Evolutionary conservation across 2,329 filamentous ascomycete genomes (phyloP).

Genomic region (Gnomoniopsis smithogilvyi): DNA sequence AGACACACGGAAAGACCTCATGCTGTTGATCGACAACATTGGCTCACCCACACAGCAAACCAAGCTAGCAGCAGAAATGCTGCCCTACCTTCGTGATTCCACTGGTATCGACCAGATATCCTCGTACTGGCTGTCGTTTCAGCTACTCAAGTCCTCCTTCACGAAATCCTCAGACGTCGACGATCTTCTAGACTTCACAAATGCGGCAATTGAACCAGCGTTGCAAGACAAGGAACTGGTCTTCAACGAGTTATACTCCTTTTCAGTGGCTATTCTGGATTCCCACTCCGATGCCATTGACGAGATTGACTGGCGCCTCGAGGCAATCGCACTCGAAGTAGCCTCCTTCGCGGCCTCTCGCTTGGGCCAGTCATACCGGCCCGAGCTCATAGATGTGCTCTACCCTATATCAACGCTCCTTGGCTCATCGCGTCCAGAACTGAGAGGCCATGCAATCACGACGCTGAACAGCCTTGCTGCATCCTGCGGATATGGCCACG

Average conservation of each 20-base stretch:
- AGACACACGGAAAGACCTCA: constrained; percentile 54
- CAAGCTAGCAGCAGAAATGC: constrained; percentile 60
- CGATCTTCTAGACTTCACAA: constrained; percentile 61
- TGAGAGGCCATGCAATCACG: constrained; percentile 79
- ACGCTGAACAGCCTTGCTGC: constrained; percentile 77
- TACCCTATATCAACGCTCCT: constrained; percentile 91
- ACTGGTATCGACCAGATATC: constrained; percentile 60
- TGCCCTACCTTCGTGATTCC: constrained; percentile 59
- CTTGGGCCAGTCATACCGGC: constrained; percentile 66
- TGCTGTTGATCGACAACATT: constrained; percentile 53
- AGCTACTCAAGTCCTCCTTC: constrained; percentile 61
- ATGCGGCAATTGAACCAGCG: constrained; percentile 30
- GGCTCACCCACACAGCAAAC: constrained; percentile 58
- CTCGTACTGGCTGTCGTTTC: constrained; percentile 76
- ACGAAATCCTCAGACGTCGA: constrained; percentile 54
- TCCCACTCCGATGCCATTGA: constrained; percentile 43
- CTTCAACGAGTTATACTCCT: constrained; percentile 66
- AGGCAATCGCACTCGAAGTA: constrained; percentile 78
- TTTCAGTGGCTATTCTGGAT: constrained; percentile 61
- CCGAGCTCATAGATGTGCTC: constrained; percentile 84
- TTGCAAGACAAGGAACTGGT: constrained; percentile 43
- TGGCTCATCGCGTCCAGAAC: constrained; percentile 62
- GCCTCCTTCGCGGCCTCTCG: constrained; percentile 72
- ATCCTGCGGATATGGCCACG: constrained; percentile 70
- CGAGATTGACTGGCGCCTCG: constrained; percentile 64